These are phyloP conservation scores for Talaromyces rugulosus DNA, from an alignment of 2,329 filamentous ascomycete species.

Conservation along the genomic window DNA sequence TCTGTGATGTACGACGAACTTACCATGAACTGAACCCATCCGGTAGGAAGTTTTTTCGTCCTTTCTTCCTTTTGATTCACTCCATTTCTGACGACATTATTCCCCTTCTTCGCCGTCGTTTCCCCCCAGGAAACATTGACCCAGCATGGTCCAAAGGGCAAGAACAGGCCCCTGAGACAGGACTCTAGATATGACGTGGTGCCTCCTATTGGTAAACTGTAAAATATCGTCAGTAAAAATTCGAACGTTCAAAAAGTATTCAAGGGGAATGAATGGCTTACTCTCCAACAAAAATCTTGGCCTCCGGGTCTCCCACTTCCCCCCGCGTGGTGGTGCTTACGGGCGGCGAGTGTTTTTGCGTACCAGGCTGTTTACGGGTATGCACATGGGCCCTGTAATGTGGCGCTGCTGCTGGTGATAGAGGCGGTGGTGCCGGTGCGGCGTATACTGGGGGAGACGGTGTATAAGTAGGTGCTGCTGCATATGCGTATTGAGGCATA, in stretches of 20 bases:
- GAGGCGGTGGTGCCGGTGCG: not conserved
- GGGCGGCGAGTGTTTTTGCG: not conserved
- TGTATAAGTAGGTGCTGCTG: not conserved
- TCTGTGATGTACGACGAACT: not conserved
- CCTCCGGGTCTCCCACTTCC: not conserved
- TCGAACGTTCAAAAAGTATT: not conserved
- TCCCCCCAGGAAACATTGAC: not conserved
- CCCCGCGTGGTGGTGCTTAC: not conserved
- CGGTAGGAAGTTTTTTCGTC: not conserved
- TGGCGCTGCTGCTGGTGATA: not conserved
- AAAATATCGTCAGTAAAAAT: not conserved
- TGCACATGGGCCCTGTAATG: not conserved
- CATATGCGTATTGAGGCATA: not conserved
- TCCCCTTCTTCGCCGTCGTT: not conserved
- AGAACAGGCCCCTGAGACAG: not conserved
- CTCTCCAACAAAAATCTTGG: not conserved
- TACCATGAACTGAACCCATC: not conserved
- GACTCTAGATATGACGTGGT: not conserved
- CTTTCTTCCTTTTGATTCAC: not conserved
- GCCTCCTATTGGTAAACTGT: not conserved
- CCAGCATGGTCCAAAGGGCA: not conserved
- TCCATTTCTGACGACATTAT: not conserved
- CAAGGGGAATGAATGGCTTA: not conserved
- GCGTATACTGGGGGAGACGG: not conserved
- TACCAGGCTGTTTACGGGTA: too few species aligned